Conservation (phyloP, 768 basidiomycete genomes). For the Suillus plorans region DNA sequence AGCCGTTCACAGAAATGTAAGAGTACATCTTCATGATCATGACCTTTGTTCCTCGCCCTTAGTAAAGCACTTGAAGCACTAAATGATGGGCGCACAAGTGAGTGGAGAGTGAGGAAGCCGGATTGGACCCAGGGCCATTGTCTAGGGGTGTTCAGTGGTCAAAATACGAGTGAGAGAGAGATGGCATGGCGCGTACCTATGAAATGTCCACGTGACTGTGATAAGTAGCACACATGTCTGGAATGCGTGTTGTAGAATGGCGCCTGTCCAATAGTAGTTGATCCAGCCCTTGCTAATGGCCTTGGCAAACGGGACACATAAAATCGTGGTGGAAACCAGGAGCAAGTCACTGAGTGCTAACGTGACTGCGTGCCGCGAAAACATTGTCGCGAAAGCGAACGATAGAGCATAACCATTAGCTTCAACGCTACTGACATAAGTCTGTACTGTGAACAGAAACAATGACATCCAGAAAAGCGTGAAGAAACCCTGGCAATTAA, state of each 20-base stretch:
- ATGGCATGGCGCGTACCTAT: constrained; percentile 47
- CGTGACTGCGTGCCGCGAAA: constrained; percentile 80
- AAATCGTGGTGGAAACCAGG: constrained; percentile 70
- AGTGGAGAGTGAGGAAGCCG: constrained; percentile 85
- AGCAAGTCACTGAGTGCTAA: constrained; percentile 84
- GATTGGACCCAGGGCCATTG: constrained; percentile 99
- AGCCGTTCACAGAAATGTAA: constrained; percentile 86
- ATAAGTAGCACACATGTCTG: constrained; percentile 73
- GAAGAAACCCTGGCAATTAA: constrained; percentile 77
- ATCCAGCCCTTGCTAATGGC: constrained; percentile 79
- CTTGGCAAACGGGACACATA: constrained; percentile 84
- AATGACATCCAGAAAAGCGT: constrained; percentile 92
- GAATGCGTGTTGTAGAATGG: constrained; percentile 75
- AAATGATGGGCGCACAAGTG: constrained; percentile 52
- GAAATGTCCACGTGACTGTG: constrained; percentile 88
- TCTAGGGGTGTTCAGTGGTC: constrained; percentile 34
- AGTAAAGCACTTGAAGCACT: not conserved
- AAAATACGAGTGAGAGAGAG: not conserved
- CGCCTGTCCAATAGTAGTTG: constrained; percentile 72
- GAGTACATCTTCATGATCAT: constrained; percentile 98
- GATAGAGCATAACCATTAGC: constrained; percentile 76
- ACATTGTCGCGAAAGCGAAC: constrained; percentile 78
- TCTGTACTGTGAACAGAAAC: constrained; percentile 77
- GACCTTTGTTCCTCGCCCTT: constrained; percentile 38
- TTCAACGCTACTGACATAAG: constrained; percentile 76